A percentile compares a stretch with the other conserved stretches of the same genome.
Conservation (phyloP, 495 filamentous ascomycete genomes). For the Trichoderma gamsii region DNA sequence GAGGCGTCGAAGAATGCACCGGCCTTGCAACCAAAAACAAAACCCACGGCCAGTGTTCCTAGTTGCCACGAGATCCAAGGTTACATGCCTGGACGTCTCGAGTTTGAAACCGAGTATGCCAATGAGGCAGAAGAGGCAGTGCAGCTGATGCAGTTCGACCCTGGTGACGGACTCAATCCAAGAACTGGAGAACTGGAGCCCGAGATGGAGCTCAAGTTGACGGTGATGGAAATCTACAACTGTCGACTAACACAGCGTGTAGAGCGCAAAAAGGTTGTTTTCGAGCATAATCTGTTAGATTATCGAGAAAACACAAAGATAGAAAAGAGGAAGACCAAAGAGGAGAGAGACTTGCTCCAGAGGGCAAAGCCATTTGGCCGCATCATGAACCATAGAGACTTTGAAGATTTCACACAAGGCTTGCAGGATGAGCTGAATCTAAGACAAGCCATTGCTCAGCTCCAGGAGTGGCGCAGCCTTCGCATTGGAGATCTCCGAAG, state of each 20-base stretch:
- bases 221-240: conserved; percentile 98
- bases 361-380: conserved; percentile 93
- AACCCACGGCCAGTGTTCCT: conserved; percentile 88
- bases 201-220: conserved; percentile 95
- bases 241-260: conserved; percentile 81
- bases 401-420: conserved; percentile 74
- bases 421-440: conserved; percentile 87
- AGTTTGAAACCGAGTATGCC: conserved; percentile 96
- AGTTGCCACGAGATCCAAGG: conserved; percentile 96
- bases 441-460: conserved; percentile 77
- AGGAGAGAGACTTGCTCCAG: conserved; percentile 82
- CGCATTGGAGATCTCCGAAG: conserved; percentile 74
- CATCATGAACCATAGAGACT: conserved; percentile 93
- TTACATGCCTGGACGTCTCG: conserved; percentile 95
- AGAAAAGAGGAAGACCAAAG: conserved; percentile 94
- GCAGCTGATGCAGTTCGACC: conserved; percentile 96
- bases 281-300: conserved; percentile 88
- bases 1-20: conserved; percentile 80
- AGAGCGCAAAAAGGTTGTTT: conserved; percentile 95
- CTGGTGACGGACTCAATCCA: conserved; percentile 83
- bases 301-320: conserved; percentile 79
- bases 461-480: conserved; percentile 89
- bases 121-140: conserved; percentile 98
- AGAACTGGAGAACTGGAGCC: conserved; percentile 78
- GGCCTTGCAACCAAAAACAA: conserved; percentile 82